These are phyloP conservation scores for Microsporum audouinii DNA, from an alignment of 2,329 filamentous ascomycete species.

Conservation along the genomic window DNA sequence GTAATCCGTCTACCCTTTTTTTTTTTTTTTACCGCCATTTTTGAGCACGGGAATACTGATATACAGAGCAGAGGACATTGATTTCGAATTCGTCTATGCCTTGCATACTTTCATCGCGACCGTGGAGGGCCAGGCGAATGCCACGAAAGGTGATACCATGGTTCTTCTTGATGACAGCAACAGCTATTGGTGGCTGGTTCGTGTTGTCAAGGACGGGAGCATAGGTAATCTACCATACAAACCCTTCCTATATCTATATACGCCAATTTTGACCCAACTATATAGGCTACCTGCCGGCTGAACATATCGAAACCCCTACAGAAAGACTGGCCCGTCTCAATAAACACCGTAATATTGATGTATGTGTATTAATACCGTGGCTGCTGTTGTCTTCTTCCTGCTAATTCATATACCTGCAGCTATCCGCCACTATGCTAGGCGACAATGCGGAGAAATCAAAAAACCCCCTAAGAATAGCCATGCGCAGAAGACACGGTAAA, in stretches of 20 bases:
- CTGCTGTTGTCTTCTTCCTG: not conserved
- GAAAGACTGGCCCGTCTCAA: constrained; percentile 87
- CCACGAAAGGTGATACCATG: constrained; percentile 97
- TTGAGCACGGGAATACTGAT: constrained; percentile 24
- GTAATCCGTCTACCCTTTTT: constrained; percentile 33
- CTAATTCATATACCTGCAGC: constrained; percentile 31
- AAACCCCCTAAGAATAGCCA: constrained; percentile 71
- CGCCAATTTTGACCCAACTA: constrained; percentile 35
- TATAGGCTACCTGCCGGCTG: constrained; percentile 82
- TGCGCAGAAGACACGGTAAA: constrained; percentile 70
- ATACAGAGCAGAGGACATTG: constrained; percentile 87
- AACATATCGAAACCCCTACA: constrained; percentile 96
- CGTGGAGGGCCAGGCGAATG: constrained; percentile 95
- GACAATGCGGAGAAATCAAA: constrained; percentile 69
- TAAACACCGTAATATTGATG: constrained; percentile 96
- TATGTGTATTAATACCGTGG: constrained; percentile 38
- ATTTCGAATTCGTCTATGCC: constrained; percentile 98
- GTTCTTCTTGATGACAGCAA: constrained; percentile 96
- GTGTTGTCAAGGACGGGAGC: constrained; percentile 93
- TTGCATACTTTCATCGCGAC: constrained; percentile 96
- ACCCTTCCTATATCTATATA: not conserved
- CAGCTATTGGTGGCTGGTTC: constrained; percentile 98
- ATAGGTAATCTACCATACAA: constrained; percentile 49
- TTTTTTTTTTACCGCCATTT: constrained; percentile 24
- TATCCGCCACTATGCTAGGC: constrained; percentile 59